phyloP scores from a whole-genome alignment of 495 filamentous ascomycete genomes.

The Podospora pseudopauciseta region DNA sequence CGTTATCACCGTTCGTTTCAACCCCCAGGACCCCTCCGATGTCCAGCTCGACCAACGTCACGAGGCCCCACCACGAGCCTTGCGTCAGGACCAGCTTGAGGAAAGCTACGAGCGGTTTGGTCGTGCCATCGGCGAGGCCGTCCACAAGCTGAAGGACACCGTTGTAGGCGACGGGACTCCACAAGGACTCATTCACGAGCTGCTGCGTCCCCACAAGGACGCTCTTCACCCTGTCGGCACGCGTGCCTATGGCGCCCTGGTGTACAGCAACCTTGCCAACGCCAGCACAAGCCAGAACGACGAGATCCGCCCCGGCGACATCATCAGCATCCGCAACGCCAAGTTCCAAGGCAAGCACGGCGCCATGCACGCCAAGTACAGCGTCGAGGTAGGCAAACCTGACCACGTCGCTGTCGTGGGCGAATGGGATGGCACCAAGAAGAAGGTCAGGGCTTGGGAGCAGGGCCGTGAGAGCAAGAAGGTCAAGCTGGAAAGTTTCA shows the following conservation, averaged over 20 bases:
- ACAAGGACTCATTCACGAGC: slow-evolving; percentile 68
- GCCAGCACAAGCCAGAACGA: slow-evolving; percentile 84
- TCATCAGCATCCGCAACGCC: slow-evolving; percentile 89
- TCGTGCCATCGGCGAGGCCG: slow-evolving; percentile 64
- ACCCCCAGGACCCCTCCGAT: slow-evolving; percentile 67
- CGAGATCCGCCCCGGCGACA: slow-evolving; percentile 91
- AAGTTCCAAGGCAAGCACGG: slow-evolving; percentile 95
- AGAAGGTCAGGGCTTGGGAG: slow-evolving; percentile 94
- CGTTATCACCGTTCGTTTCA: slow-evolving; percentile 75
- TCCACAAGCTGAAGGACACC: slow-evolving; percentile 65
- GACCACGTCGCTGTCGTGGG: slow-evolving; percentile 96
- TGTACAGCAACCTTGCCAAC: slow-evolving; percentile 93
- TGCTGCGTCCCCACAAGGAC: slow-evolving; percentile 67
- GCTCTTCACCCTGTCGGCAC: slow-evolving; percentile 78
- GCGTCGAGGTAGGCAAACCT: slow-evolving; percentile 79
- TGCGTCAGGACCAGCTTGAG: slow-evolving; percentile 93
- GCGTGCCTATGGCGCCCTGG: slow-evolving; percentile 83
- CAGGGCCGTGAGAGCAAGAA: slow-evolving; percentile 94
- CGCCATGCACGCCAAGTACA: slow-evolving; percentile 92
- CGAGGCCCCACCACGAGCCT: slow-evolving; percentile 72
- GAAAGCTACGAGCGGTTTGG: slow-evolving; percentile 75
- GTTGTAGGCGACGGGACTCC: slow-evolving; percentile 82
- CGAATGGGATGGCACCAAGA: slow-evolving; percentile 98
- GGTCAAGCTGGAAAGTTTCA: slow-evolving; percentile 89
- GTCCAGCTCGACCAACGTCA: slow-evolving; percentile 80